Evolutionary conservation across 2,329 filamentous ascomycete genomes (phyloP), one percentile per base, ranked within the genome.

Genomic region (Coniochaeta sp.): DNA sequence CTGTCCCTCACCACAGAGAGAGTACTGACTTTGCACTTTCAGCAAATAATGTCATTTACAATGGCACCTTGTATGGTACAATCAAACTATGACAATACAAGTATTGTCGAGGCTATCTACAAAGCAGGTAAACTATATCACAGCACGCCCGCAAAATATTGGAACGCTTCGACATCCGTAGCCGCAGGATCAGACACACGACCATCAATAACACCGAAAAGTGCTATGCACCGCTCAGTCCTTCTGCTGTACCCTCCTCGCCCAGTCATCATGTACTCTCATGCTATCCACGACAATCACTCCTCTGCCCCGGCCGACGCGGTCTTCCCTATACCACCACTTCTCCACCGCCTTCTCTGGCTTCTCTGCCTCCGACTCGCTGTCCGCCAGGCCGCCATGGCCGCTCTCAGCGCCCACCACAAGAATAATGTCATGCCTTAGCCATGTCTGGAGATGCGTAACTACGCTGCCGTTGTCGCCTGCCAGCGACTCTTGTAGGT

Each of bases 261-360:
- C 78, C 87, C 91, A 97, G 68, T 97, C 92, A 60, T 96, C 91
- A 49, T 86, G 85, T 16, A 95, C 80, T 48, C 89, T 78, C 57
- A 85, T 76, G 28, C 85, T 87, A 66, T 97, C 92, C 3, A 96
- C 90, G 18, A 97, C 84, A 33, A 95, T 84, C 26, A 96, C 85
- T 4, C 90, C 89, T 63, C 94, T 87, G 14, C 92, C 92, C 52
- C 91, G 76, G 2, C 92, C 91, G 22, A 95, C 90, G 53, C 89
- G 82, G 42, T 91, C 87, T 52, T 90, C 83, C 51, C 79, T 77
- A 67, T 91, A 84, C 86, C 87, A 94, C 89, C 89, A 92, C 54
- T 78, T 74, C 28, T 77, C 72, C 33, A 66, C 65, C 12, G 59
- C 63, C 63, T 77, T 78, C 50, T 66, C 68, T 5, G 67, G 61